phyloP scores from a whole-genome alignment of 2,329 filamentous ascomycete species.

The Diplodia mutila region DNA sequence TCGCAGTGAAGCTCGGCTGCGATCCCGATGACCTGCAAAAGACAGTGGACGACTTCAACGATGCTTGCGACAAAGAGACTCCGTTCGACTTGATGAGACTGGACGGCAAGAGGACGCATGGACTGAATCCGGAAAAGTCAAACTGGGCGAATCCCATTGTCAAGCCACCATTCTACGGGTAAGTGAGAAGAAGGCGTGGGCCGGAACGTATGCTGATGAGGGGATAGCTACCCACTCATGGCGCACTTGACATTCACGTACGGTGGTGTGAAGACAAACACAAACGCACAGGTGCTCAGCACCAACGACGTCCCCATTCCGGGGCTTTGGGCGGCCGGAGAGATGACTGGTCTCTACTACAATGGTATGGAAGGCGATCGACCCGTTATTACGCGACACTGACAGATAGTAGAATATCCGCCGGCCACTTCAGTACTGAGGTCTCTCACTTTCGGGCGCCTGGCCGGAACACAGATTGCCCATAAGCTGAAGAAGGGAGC shows the following conservation, averaged over 20 bases:
- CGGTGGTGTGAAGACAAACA: constrained; percentile 46
- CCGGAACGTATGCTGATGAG: neutral
- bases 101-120: constrained; percentile 46
- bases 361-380: constrained; percentile 30
- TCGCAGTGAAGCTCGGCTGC: constrained; percentile 45
- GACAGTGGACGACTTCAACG: constrained; percentile 47
- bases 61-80: constrained; percentile 43
- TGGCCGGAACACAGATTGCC: constrained; percentile 38
- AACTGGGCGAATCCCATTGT: constrained; percentile 49
- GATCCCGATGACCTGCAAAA: constrained; percentile 43
- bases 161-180: constrained; percentile 46
- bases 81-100: constrained; percentile 48
- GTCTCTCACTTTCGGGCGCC: constrained; percentile 39
- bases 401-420: constrained; percentile 33
- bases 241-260: constrained; percentile 40
- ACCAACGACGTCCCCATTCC: constrained; percentile 42
- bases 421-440: constrained; percentile 40
- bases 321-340: constrained; percentile 38
- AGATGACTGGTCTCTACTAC: constrained; percentile 42
- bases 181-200: neutral
- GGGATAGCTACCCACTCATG: constrained; percentile 28
- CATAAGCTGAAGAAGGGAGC: constrained; percentile 29
- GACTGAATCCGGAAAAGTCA: constrained; percentile 44
- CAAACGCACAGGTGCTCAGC: constrained; percentile 44
- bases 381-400: neutral